phyloP scores from a whole-genome alignment of 306 rosid genomes.

The Castanea crenata region DNA sequence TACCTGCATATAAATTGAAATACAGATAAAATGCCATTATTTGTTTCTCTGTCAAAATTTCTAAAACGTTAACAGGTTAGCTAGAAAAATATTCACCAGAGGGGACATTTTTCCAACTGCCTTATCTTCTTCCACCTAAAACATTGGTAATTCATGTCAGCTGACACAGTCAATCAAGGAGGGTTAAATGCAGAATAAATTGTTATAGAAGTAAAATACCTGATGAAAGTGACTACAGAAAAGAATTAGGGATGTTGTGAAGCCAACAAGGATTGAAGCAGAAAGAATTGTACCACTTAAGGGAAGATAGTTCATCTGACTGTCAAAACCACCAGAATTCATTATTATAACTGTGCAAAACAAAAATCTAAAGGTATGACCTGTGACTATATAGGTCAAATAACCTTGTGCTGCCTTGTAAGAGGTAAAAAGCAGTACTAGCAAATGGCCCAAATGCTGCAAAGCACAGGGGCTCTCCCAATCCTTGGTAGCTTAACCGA shows the following conservation, averaged over 20 bases:
- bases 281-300: conserved; percentile 61
- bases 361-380: background rate
- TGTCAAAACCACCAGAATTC: conserved; percentile 34
- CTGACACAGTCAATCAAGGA: conserved; percentile 9
- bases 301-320: conserved; percentile 45
- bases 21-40: conserved; percentile 6
- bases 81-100: conserved; percentile 46
- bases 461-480: conserved; percentile 93
- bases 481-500: conserved; percentile 82
- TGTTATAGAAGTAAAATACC: conserved; percentile 29
- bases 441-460: conserved; percentile 95
- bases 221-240: conserved; percentile 96
- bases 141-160: conserved; percentile 19
- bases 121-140: conserved; percentile 70
- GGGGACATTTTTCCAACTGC: conserved; percentile 90
- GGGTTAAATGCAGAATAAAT: conserved; percentile 8
- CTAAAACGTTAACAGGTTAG: background rate
- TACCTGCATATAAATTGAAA: conserved; percentile 46
- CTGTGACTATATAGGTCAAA: conserved; percentile 9
- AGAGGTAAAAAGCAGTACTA: conserved; percentile 76
- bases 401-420: conserved; percentile 74
- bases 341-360: conserved; percentile 29
- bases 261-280: conserved; percentile 77
- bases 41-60: conserved; percentile 2
- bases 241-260: conserved; percentile 80